Percentiles rank a stretch among this genome's conserved stretches.
phyloP scores from a whole-genome alignment of 108 stramenopile species.

The Discostella stelligeroides region DNA sequence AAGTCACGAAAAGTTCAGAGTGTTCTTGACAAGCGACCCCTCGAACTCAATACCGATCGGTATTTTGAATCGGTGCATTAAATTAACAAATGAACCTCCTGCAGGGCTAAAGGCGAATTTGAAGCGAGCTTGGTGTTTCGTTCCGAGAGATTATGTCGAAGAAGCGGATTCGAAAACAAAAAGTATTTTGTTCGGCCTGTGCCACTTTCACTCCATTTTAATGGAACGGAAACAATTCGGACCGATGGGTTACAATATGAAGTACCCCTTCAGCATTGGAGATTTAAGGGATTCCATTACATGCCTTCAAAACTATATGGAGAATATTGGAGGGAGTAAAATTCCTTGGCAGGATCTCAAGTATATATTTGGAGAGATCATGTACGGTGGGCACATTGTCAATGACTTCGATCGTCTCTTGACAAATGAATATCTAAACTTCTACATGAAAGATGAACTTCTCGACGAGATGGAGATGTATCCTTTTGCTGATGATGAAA shows the following conservation, averaged over 20 bases:
- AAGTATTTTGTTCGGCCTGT: constrained; percentile 89
- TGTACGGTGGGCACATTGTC: constrained; percentile 95
- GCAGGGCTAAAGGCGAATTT: constrained; percentile 92
- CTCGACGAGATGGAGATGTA: constrained; percentile 92
- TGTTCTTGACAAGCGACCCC: constrained; percentile 89
- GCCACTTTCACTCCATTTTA: constrained; percentile 93
- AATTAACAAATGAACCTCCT: constrained; percentile 93
- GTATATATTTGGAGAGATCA: constrained; percentile 94
- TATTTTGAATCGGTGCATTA: constrained; percentile 90
- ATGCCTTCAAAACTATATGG: constrained; percentile 90
- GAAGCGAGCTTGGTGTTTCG: constrained; percentile 91
- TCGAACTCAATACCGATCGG: constrained; percentile 87
- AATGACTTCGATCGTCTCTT: constrained; percentile 95
- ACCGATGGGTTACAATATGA: constrained; percentile 95
- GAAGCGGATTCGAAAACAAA: constrained; percentile 88
- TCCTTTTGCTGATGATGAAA: constrained; percentile 89
- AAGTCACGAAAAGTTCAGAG: constrained; percentile 84
- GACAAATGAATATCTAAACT: constrained; percentile 86
- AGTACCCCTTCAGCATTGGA: constrained; percentile 91
- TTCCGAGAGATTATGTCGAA: constrained; percentile 83
- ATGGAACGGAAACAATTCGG: constrained; percentile 94
- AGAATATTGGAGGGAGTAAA: constrained; percentile 86
- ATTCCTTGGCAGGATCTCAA: constrained; percentile 93
- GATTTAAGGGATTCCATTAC: constrained; percentile 88
- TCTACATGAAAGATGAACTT: constrained; percentile 93